These are phyloP conservation scores for Chenopodium formosanum DNA, from an alignment of 148 eudicot species.

Conservation along the genomic window DNA sequence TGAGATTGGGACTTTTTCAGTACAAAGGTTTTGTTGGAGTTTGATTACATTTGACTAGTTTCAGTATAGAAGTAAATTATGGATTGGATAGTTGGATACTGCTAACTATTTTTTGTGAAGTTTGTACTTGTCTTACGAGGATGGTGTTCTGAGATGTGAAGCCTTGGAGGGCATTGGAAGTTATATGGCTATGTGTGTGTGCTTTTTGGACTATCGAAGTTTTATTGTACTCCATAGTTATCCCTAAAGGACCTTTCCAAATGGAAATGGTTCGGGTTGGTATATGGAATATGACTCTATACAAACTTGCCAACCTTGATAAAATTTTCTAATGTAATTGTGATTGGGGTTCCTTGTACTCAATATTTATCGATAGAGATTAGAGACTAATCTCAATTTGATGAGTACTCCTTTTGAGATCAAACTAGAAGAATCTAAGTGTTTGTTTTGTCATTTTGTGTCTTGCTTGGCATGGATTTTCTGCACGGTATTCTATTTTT, in stretches of 20 bases:
- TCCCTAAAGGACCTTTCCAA: neutral
- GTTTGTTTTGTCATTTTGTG: neutral
- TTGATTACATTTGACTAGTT: neutral
- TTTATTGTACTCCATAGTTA: neutral
- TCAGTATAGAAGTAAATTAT: neutral
- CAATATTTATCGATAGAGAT: neutral
- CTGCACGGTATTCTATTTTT: neutral
- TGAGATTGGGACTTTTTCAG: neutral
- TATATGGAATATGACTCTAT: neutral
- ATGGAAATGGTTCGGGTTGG: neutral
- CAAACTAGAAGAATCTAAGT: neutral
- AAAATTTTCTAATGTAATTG: neutral
- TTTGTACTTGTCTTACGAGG: neutral
- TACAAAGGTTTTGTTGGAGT: neutral
- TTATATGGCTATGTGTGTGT: neutral
- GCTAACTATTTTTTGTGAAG: neutral
- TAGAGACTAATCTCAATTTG: neutral
- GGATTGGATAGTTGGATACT: neutral
- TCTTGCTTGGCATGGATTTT: neutral
- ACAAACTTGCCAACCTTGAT: neutral
- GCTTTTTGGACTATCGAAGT: neutral
- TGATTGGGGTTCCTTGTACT: neutral
- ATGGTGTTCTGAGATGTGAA: neutral
- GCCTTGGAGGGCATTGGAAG: neutral
- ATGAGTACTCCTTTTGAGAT: neutral